Evolutionary conservation across 176 grass and related monocot genomes (phyloP).

Genomic region (Carex littledalei): DNA sequence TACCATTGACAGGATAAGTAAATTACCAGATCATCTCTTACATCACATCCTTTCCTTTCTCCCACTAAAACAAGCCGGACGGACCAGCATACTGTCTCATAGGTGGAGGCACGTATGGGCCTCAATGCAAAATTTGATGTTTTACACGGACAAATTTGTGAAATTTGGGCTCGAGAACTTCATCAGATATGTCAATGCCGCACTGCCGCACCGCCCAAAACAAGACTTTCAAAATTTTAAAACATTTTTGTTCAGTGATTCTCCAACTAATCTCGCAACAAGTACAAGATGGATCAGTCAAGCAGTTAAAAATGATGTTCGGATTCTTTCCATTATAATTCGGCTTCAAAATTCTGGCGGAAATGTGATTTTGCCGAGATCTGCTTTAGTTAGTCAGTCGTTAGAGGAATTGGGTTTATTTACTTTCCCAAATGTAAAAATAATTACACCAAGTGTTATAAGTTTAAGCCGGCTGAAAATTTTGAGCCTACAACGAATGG

Average conservation of each 20-base stretch:
- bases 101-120: constrained; percentile 23
- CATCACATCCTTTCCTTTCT: constrained; percentile 21
- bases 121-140: neutral
- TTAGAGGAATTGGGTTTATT: constrained; percentile 12
- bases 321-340: constrained; percentile 5
- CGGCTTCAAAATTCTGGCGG: neutral
- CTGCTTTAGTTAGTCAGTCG: neutral
- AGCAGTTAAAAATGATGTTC: constrained; percentile 9
- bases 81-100: constrained; percentile 13
- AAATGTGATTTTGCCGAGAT: constrained; percentile 26
- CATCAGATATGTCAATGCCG: constrained; percentile 3
- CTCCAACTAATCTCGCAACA: constrained; percentile 7
- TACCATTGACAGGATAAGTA: constrained; percentile 6
- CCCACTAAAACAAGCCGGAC: neutral
- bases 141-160: constrained; percentile 12
- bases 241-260: constrained; percentile 10
- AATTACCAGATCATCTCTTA: constrained; percentile 13
- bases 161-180: neutral
- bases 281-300: constrained; percentile 19
- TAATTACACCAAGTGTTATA: constrained; percentile 15
- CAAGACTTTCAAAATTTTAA: constrained; percentile 14
- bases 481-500: constrained; percentile 19
- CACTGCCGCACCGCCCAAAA: neutral
- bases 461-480: constrained; percentile 5
- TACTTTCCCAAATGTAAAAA: constrained; percentile 9